phyloP scores from a whole-genome alignment of 1,139 yeast genomes.

The Protomyces lactucae-debilis region DNA sequence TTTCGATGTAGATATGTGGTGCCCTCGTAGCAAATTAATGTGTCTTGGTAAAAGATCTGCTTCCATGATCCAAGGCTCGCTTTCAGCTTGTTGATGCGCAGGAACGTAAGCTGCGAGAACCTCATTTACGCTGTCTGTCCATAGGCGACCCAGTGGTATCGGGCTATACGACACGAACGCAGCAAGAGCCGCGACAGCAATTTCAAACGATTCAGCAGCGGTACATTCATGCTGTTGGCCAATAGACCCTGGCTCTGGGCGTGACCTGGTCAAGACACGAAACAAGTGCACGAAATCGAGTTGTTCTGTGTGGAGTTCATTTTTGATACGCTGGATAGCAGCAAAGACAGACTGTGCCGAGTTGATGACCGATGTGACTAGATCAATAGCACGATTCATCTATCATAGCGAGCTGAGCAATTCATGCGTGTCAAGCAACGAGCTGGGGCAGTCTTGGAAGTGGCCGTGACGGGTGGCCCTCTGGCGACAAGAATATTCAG shows the following conservation, averaged over 20 bases:
- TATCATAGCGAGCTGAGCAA: not conserved
- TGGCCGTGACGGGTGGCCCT: too few relatives aligned
- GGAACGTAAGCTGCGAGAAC: not conserved
- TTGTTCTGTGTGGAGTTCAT: slow-evolving; percentile 10
- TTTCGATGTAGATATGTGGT: slow-evolving; percentile 21
- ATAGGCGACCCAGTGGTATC: not conserved
- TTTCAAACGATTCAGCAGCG: not conserved
- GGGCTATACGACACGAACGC: slow-evolving; percentile 9
- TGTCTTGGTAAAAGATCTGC: not conserved
- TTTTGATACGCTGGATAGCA: slow-evolving; percentile 19
- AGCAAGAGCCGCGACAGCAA: slow-evolving; percentile 9
- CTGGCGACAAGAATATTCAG: too few relatives aligned
- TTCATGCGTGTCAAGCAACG: too few relatives aligned
- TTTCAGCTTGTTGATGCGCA: too few relatives aligned
- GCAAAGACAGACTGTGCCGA: slow-evolving; percentile 10
- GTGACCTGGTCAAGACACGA: not conserved
- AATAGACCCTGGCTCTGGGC: slow-evolving; percentile 1
- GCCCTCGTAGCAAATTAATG: slow-evolving; percentile 6
- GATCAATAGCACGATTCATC: slow-evolving; percentile 9
- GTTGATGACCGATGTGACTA: slow-evolving; percentile 13
- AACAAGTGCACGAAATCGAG: slow-evolving; percentile 8
- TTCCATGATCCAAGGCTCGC: slow-evolving; percentile 7
- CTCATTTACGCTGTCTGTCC: not conserved
- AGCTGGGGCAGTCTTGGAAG: too few relatives aligned
- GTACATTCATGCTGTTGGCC: not conserved